phyloP scores from a whole-genome alignment of 805 yeast species.

The Zygoascus flipseniorum region DNA sequence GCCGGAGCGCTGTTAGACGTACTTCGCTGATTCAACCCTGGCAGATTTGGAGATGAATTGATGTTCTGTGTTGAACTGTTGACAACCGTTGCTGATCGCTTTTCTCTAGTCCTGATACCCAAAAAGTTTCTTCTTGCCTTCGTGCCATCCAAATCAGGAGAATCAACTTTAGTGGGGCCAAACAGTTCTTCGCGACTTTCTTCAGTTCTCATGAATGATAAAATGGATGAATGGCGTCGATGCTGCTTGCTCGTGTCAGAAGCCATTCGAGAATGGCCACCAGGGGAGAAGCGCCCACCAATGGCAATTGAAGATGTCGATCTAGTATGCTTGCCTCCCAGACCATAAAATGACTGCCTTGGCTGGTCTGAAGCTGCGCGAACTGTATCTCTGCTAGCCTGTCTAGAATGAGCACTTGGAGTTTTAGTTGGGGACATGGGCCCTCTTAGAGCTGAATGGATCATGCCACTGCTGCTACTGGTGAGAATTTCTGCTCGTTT shows the following conservation, averaged over 20 bases:
- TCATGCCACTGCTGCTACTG: neutral
- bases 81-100: neutral
- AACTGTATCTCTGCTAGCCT: conserved; percentile 9
- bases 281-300: neutral
- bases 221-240: conserved; percentile 18
- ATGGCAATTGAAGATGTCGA: conserved; percentile 12
- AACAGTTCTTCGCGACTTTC: neutral
- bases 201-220: conserved; percentile 10
- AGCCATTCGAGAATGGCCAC: neutral
- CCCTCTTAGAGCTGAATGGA: neutral
- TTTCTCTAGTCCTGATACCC: neutral
- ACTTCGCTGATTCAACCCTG: neutral
- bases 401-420: conserved; percentile 6
- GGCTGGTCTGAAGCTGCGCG: neutral
- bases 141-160: neutral
- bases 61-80: neutral
- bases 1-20: neutral
- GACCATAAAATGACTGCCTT: neutral
- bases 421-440: neutral
- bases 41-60: neutral
- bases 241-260: conserved; percentile 5
- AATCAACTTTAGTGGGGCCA: neutral
- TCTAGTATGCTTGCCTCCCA: conserved; percentile 10
- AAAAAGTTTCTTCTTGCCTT: neutral
- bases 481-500: neutral